Evolutionary conservation across 2,329 filamentous ascomycete genomes (phyloP), one percentile per base, ranked within the genome.

Genomic region (Spiromastix sp.): DNA sequence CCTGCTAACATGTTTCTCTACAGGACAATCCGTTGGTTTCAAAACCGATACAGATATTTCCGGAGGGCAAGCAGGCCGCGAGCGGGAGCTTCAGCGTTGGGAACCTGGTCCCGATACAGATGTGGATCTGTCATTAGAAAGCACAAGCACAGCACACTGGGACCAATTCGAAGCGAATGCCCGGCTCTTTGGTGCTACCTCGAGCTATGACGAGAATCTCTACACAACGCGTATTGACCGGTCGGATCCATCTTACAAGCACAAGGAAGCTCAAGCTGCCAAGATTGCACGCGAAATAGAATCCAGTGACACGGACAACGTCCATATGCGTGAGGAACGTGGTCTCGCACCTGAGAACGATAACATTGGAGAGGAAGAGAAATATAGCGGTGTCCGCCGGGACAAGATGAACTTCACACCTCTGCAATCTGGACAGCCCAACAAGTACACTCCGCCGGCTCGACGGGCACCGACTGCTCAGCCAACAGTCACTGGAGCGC

Each of bases 121-220:
- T 18, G 57, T 74, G 26, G 80, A 87, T 51, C 69, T 83, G 45
- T 80, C 81, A 31, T 68, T 95, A 16, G 85, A 91, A 49, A 74
- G 66, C 33, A 48, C 68, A 2, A 44, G 42, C 34, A 51, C 60
- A 11, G 66, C 63, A 5, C 66, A 63, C 7, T 98, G 91, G 91
- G 89, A 98, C 56, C 91, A 98, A 57, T 98, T 98, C 52, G 82
- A 84, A 39, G 79, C 74, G 43, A 96, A 96, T 52, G 84, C 93
- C 60, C 72, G 77, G 37, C 75, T 85, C 19, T 96, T 94, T 53
- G 91, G 91, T 22, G 64, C 93, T 25, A 85, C 77, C 59, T 91
- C 82, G 34, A 85, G 86, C 49, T 98, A 96, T 55, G 79, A 96
- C 52, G 91, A 96, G 61, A 86, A 84, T 48, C 77, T 91, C 28